A percentile compares a stretch with the other conserved stretches of the same genome.
Evolutionary conservation across 2,329 filamentous ascomycete species (phyloP).

Genomic region (Aspergillus ruber): DNA sequence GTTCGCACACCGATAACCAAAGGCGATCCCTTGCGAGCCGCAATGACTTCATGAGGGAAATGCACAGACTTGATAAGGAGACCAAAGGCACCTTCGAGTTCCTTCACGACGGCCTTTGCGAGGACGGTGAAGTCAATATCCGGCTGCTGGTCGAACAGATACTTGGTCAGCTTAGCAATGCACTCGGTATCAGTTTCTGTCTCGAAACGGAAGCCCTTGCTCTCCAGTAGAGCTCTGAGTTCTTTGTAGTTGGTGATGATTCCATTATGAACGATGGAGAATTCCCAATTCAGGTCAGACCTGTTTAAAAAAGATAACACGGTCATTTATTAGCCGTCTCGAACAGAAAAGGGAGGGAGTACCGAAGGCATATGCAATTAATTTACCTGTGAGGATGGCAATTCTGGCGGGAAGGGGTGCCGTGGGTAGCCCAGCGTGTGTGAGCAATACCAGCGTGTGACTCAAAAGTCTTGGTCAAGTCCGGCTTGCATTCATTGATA

Average conservation of each 20-base stretch:
- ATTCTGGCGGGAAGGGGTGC: conserved; percentile 85
- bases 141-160: conserved; percentile 91
- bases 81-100: conserved; percentile 96
- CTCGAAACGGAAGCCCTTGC: conserved; percentile 98
- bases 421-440: conserved; percentile 98
- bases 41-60: conserved; percentile 96
- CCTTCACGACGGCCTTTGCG: conserved; percentile 95
- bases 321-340: not conserved
- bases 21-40: conserved; percentile 95
- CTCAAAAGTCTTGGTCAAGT: conserved; percentile 89
- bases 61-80: conserved; percentile 96
- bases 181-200: conserved; percentile 99
- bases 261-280: conserved; percentile 96
- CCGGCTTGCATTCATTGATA: conserved; percentile 74
- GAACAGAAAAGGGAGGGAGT: not conserved
- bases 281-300: conserved; percentile 93
- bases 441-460: conserved; percentile 98
- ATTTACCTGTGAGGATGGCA: conserved; percentile 95
- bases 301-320: conserved; percentile 39
- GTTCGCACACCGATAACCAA: conserved; percentile 96
- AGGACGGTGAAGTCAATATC: conserved; percentile 93
- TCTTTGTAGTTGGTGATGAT: conserved; percentile 99
- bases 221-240: conserved; percentile 82
- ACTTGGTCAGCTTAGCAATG: conserved; percentile 98
- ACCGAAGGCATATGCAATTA: not conserved